Percentiles rank a stretch among this genome's conserved stretches.
Evolutionary conservation across 805 yeast species (phyloP).

Genomic region (Tetrapisispora namnaoensis): DNA sequence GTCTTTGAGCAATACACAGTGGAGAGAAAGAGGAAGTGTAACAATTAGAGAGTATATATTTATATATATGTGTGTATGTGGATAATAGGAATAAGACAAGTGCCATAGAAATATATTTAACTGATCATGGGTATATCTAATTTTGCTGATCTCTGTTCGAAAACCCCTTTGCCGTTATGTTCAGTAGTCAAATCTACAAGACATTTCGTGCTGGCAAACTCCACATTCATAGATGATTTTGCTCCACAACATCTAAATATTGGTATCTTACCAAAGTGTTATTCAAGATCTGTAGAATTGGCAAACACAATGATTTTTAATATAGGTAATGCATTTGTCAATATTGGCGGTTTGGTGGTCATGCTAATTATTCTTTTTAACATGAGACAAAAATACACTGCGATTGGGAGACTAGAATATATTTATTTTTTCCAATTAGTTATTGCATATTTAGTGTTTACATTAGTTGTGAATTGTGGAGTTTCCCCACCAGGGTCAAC

Average conservation of each 20-base stretch:
- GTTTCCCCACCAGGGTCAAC: constrained; percentile 78
- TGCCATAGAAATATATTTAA: no score
- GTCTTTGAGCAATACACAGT: no score
- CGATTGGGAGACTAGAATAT: constrained; percentile 88
- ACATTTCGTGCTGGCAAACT: constrained; percentile 19
- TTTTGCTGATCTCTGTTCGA: constrained; percentile 42
- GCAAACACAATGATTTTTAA: constrained; percentile 90
- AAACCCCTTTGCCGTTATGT: constrained; percentile 72
- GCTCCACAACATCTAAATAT: constrained; percentile 29
- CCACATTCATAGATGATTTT: constrained; percentile 14
- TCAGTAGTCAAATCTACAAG: constrained; percentile 53
- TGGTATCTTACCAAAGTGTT: constrained; percentile 72
- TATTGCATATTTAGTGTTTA: constrained; percentile 47
- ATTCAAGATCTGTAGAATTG: constrained; percentile 73
- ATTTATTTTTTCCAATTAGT: constrained; percentile 56
- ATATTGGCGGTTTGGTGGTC: constrained; percentile 62
- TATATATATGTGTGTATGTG: no score
- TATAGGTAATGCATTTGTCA: constrained; percentile 77
- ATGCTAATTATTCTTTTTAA: constrained; percentile 63
- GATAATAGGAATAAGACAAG: background rate
- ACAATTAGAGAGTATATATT: no score
- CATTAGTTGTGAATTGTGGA: constrained; percentile 82
- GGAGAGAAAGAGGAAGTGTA: no score
- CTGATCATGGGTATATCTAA: constrained; percentile 22
- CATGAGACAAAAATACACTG: constrained; percentile 79